Evolutionary conservation across 2,329 filamentous ascomycete species (phyloP).

Genomic region (Xylariaceae sp.): DNA sequence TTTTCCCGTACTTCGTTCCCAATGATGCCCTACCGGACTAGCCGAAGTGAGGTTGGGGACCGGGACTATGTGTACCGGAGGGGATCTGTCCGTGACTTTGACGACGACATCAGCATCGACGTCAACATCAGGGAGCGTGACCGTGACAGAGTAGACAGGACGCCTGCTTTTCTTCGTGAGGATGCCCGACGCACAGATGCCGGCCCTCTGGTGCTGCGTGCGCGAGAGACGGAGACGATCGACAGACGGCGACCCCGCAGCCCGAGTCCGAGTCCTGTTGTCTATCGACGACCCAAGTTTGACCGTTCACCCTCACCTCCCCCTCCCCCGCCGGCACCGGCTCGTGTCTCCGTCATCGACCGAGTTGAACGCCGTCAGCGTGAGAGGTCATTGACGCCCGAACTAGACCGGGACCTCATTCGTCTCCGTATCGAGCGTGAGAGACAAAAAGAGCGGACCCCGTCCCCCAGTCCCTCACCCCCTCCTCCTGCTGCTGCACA

Average conservation of each 20-base stretch:
- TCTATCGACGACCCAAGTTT: conserved; percentile 39
- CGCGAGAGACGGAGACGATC: conserved; percentile 51
- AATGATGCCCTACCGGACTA: conserved; percentile 28
- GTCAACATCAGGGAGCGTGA: conserved; percentile 43
- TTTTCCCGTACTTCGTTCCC: conserved; percentile 3
- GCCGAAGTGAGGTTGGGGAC: conserved; percentile 41
- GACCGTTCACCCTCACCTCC: conserved; percentile 36
- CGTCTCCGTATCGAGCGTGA: conserved; percentile 46
- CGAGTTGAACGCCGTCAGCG: conserved; percentile 27
- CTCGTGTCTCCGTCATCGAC: conserved; percentile 27
- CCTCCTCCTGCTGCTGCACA: conserved; percentile 39
- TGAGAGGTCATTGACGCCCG: conserved; percentile 35
- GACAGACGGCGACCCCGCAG: conserved; percentile 43
- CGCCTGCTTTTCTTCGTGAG: conserved; percentile 48
- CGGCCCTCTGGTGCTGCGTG: conserved; percentile 49
- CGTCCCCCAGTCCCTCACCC: conserved; percentile 44
- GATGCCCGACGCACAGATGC: conserved; percentile 44
- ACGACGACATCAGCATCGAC: conserved; percentile 32
- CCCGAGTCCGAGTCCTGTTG: conserved; percentile 40
- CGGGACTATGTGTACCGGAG: conserved; percentile 38
- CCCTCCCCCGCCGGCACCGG: conserved; percentile 23
- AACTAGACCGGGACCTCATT: conserved; percentile 41
- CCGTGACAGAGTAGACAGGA: conserved; percentile 39
- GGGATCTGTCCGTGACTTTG: conserved; percentile 34
- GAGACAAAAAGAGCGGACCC: conserved; percentile 38